A percentile compares a stretch with the other conserved stretches of the same genome.
Evolutionary conservation across 768 basidiomycete species (phyloP).

Genomic region (Lanmaoa pseudosensibilis): DNA sequence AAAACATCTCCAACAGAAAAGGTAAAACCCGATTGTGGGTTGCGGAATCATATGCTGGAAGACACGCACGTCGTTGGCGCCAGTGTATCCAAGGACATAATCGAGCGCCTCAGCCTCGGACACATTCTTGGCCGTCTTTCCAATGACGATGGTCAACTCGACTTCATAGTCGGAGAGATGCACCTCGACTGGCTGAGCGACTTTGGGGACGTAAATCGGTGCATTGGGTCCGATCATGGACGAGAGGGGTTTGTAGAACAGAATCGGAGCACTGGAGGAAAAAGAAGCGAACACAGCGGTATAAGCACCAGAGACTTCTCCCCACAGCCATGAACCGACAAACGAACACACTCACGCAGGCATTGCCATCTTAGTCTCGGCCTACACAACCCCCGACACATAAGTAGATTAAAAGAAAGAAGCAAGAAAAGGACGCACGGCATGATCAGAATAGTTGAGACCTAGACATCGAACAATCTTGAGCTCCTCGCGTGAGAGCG

Average conservation of each 20-base stretch:
- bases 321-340: no score
- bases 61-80: slow-evolving; percentile 66
- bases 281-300: neutral
- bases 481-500: slow-evolving; percentile 65
- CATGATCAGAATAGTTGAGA: slow-evolving; percentile 84
- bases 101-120: slow-evolving; percentile 78
- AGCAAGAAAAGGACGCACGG: slow-evolving; percentile 42
- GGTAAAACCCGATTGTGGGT: neutral
- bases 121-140: slow-evolving; percentile 78
- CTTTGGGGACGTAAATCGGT: slow-evolving; percentile 62
- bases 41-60: neutral
- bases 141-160: slow-evolving; percentile 80
- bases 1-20: neutral
- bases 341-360: slow-evolving; percentile 52
- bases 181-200: slow-evolving; percentile 65
- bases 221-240: slow-evolving; percentile 71
- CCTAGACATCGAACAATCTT: slow-evolving; percentile 75
- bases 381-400: slow-evolving; percentile 37
- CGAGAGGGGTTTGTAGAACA: slow-evolving; percentile 78
- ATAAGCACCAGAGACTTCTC: neutral
- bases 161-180: slow-evolving; percentile 83
- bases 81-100: slow-evolving; percentile 83
- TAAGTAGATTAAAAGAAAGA: neutral
- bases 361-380: slow-evolving; percentile 61
- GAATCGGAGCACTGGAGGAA: slow-evolving; percentile 55